phyloP scores from a whole-genome alignment of 345 rosid genomes.

The Dipteronia dyeriana region DNA sequence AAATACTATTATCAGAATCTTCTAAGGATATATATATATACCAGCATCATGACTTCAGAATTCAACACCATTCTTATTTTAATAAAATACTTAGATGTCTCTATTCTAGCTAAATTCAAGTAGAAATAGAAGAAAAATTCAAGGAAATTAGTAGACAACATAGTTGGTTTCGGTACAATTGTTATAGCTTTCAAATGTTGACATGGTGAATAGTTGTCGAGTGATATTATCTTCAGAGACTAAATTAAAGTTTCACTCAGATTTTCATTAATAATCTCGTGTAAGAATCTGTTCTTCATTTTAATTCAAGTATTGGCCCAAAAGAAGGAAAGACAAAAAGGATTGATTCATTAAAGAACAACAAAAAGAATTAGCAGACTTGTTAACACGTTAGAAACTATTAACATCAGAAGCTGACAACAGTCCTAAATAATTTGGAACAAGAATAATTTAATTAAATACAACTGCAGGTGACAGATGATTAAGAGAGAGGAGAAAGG shows the following conservation, averaged over 20 bases:
- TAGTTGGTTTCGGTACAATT: background rate
- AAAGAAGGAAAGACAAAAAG: background rate
- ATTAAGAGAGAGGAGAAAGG: background rate
- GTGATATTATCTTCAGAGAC: background rate
- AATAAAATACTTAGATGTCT: background rate
- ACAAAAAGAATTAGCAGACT: slow-evolving; percentile 17
- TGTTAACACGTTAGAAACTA: slow-evolving; percentile 14
- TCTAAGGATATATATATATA: background rate
- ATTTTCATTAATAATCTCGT: background rate
- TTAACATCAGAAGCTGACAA: background rate
- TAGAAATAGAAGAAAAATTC: background rate
- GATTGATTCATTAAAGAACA: background rate
- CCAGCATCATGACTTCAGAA: background rate
- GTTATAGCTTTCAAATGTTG: background rate
- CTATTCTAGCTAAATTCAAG: background rate
- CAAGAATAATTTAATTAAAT: background rate
- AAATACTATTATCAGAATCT: slow-evolving; percentile 7
- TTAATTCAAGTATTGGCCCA: background rate
- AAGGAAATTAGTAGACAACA: background rate
- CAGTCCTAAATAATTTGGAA: slow-evolving; percentile 5
- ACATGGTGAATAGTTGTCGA: slow-evolving; percentile 2
- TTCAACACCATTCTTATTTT: background rate
- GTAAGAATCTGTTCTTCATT: background rate
- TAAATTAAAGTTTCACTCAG: too few species aligned
- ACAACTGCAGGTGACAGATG: background rate